These are phyloP conservation scores for Rhodosporidiobolus sp. DNA, from an alignment of 768 basidiomycete species.

Conservation along the genomic window DNA sequence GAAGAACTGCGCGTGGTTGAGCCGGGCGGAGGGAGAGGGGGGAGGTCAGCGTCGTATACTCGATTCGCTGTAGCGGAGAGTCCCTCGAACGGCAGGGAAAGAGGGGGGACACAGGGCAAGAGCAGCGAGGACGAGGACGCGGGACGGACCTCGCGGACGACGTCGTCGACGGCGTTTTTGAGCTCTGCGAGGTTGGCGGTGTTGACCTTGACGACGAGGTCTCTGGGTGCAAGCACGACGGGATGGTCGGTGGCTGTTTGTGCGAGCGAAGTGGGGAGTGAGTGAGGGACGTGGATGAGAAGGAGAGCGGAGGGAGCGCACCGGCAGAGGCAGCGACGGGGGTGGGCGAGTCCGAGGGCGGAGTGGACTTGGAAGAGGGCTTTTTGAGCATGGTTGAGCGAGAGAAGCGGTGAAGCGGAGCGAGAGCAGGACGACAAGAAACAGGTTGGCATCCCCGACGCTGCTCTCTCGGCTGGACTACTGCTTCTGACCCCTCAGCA, in stretches of 20 bases:
- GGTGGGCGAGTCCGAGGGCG: background rate
- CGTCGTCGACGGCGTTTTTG: constrained; percentile 70
- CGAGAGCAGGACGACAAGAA: too few relatives aligned
- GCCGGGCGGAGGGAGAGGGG: background rate
- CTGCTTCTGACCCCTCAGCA: too few relatives aligned
- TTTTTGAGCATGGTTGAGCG: constrained; percentile 3
- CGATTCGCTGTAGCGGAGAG: background rate
- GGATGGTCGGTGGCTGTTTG: background rate
- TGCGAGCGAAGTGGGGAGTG: background rate
- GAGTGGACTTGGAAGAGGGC: background rate
- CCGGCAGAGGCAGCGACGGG: background rate
- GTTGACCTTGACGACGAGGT: constrained; percentile 52
- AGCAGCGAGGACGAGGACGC: background rate
- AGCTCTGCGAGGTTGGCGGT: constrained; percentile 57
- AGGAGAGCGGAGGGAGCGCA: background rate
- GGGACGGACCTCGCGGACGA: constrained; percentile 71
- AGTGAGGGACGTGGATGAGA: background rate
- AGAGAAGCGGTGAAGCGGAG: background rate
- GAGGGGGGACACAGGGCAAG: background rate
- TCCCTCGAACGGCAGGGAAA: background rate
- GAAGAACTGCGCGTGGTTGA: constrained; percentile 61
- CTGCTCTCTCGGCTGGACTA: too few relatives aligned
- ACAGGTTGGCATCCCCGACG: too few relatives aligned
- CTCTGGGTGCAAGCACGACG: background rate
- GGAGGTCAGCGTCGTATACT: too few relatives aligned